Conservation (phyloP, 148 eudicot genomes). For the Limonium bicolor region DNA sequence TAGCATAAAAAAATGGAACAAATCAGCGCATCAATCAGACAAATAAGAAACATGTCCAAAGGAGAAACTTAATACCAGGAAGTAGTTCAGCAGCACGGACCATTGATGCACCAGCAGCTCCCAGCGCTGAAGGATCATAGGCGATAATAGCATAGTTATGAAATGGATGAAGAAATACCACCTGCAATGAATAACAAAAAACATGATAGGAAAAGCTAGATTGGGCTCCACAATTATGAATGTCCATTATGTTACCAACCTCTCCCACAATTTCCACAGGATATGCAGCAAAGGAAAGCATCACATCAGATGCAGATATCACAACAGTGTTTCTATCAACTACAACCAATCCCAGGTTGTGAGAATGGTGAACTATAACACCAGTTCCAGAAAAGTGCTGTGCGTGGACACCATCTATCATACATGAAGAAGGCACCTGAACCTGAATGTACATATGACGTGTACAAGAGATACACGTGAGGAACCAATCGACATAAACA, state of each 20-base stretch:
- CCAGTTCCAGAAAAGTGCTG: slow-evolving; percentile 91
- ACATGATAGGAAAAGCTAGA: slow-evolving; percentile 4
- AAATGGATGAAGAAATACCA: slow-evolving; percentile 86
- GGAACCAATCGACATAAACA: too few species aligned
- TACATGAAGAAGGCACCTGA: slow-evolving; percentile 85
- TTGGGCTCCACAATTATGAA: background rate
- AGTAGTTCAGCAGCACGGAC: slow-evolving; percentile 88
- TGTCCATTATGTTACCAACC: slow-evolving; percentile 25
- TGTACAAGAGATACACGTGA: too few species aligned
- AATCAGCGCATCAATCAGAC: too few species aligned
- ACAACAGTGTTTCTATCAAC: slow-evolving; percentile 95
- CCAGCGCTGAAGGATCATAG: slow-evolving; percentile 78
- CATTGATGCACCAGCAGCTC: slow-evolving; percentile 56
- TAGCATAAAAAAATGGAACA: too few species aligned
- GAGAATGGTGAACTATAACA: slow-evolving; percentile 68
- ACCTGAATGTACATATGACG: slow-evolving; percentile 58
- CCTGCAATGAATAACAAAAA: slow-evolving; percentile 26
- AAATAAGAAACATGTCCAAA: too few species aligned
- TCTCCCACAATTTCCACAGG: slow-evolving; percentile 91
- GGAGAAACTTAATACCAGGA: too few species aligned
- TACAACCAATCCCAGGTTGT: slow-evolving; percentile 67
- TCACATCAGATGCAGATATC: slow-evolving; percentile 72
- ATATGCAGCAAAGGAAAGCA: slow-evolving; percentile 88
- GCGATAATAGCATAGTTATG: slow-evolving; percentile 87
- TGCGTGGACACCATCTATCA: slow-evolving; percentile 87